phyloP scores from a whole-genome alignment of 768 basidiomycete species.

The Mycena rosella region DNA sequence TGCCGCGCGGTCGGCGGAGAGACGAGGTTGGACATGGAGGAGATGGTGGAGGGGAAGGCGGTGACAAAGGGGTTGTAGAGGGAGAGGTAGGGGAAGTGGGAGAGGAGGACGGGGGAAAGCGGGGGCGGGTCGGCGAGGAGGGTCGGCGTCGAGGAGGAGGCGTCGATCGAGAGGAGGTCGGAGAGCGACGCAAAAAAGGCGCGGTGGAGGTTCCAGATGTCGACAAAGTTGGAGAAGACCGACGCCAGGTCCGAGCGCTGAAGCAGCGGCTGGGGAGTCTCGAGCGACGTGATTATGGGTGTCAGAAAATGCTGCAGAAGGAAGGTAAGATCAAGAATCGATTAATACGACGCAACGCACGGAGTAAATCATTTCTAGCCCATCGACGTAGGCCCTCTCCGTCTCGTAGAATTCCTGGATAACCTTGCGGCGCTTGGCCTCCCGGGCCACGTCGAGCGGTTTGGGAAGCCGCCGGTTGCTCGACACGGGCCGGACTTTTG shows the following conservation, averaged over 20 bases:
- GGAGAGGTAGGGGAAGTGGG: slow-evolving; percentile 91
- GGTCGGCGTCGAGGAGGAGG: slow-evolving; percentile 26
- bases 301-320: slow-evolving; percentile 79
- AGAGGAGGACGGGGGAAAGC: slow-evolving; percentile 72
- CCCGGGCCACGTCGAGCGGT: slow-evolving; percentile 61
- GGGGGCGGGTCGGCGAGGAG: slow-evolving; percentile 44
- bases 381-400: slow-evolving; percentile 84
- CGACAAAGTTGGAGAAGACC: slow-evolving; percentile 90
- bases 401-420: slow-evolving; percentile 87
- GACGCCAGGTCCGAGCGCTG: slow-evolving; percentile 76
- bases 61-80: slow-evolving; percentile 90
- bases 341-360: slow-evolving; percentile 56
- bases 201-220: slow-evolving; percentile 91
- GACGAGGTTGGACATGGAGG: slow-evolving; percentile 68
- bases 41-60: slow-evolving; percentile 76
- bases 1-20: slow-evolving; percentile 54
- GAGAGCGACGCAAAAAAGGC: slow-evolving; percentile 77
- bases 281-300: slow-evolving; percentile 82
- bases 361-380: slow-evolving; percentile 85
- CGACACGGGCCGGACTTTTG: slow-evolving; percentile 53
- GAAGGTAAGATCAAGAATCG: slow-evolving; percentile 3
- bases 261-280: slow-evolving; percentile 76
- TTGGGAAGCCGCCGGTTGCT: slow-evolving; percentile 53
- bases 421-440: slow-evolving; percentile 73
- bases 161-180: slow-evolving; percentile 50